These are phyloP conservation scores for Ascochyta fabae DNA, from an alignment of 2,329 filamentous ascomycete genomes.

Conservation along the genomic window DNA sequence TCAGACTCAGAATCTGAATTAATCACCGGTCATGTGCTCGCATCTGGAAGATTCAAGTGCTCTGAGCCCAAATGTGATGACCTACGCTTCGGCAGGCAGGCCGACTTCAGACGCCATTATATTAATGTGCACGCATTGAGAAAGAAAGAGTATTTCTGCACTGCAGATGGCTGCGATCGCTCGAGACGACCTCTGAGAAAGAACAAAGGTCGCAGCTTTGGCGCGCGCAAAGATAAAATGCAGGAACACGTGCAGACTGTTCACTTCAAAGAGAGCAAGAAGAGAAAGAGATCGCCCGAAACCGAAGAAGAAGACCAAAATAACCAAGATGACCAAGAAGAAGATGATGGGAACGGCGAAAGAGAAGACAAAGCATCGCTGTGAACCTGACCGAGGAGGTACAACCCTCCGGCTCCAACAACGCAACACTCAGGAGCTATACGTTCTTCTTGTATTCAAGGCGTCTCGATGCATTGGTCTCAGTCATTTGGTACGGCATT, in stretches of 20 bases:
- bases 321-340: background rate
- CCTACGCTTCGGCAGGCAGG: conserved; percentile 36
- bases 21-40: conserved; percentile 35
- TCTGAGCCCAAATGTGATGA: conserved; percentile 22
- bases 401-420: background rate
- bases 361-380: background rate
- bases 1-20: conserved; percentile 3
- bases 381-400: background rate
- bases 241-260: conserved; percentile 37
- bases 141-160: conserved; percentile 33
- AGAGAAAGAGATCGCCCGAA: background rate
- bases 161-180: conserved; percentile 25
- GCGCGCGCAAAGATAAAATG: conserved; percentile 40
- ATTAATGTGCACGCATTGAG: conserved; percentile 25
- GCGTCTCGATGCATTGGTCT: background rate
- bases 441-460: background rate
- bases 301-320: background rate
- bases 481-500: background rate
- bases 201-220: conserved; percentile 37
- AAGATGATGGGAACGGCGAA: background rate
- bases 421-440: background rate
- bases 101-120: conserved; percentile 42
- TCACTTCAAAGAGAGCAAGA: conserved; percentile 22
- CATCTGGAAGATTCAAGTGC: conserved; percentile 35
- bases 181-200: conserved; percentile 21